phyloP scores from a whole-genome alignment of 1,284 basidiomycete genomes.

The Cystobasidium slooffiae region DNA sequence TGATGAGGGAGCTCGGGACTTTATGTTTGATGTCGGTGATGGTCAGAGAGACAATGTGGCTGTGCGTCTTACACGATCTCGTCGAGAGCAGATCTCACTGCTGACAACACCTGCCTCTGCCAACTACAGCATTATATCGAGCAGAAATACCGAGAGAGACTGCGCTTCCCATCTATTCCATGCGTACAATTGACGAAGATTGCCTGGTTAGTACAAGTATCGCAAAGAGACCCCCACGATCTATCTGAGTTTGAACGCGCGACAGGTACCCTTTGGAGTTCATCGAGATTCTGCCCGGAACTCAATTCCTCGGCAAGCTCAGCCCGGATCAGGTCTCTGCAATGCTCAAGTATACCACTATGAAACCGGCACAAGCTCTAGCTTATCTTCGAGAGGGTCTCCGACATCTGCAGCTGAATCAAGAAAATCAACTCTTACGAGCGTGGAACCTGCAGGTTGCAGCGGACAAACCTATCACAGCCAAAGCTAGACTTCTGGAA shows the following conservation, averaged over 20 bases:
- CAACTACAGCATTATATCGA: conserved; percentile 40
- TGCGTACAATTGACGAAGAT: conserved; percentile 48
- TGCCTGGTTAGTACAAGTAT: conserved; percentile 33
- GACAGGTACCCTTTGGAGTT: conserved; percentile 49
- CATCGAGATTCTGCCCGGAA: conserved; percentile 42
- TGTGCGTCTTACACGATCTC: not conserved
- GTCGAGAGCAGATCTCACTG: not conserved
- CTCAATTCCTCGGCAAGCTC: conserved; percentile 45
- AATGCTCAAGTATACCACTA: conserved; percentile 44
- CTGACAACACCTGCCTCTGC: no score
- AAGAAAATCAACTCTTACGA: conserved; percentile 1
- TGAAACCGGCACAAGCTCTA: conserved; percentile 19
- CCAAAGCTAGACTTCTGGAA: conserved; percentile 20
- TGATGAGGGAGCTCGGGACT: conserved; percentile 13
- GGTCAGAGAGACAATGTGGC: conserved; percentile 11
- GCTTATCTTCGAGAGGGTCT: conserved; percentile 18
- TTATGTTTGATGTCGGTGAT: conserved; percentile 21
- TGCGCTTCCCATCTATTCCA: conserved; percentile 44
- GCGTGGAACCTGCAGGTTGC: conserved; percentile 32
- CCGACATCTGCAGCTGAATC: conserved; percentile 14
- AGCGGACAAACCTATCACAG: conserved; percentile 8
- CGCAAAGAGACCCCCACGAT: not conserved
- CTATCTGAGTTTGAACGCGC: not conserved
- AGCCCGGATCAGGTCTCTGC: conserved; percentile 46
- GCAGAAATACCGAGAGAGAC: conserved; percentile 36